Percentiles rank a stretch among this genome's conserved stretches.
Evolutionary conservation across 23 red algal species (phyloP).

Genomic region (Cyanidiococcus yangmingshanensis): DNA sequence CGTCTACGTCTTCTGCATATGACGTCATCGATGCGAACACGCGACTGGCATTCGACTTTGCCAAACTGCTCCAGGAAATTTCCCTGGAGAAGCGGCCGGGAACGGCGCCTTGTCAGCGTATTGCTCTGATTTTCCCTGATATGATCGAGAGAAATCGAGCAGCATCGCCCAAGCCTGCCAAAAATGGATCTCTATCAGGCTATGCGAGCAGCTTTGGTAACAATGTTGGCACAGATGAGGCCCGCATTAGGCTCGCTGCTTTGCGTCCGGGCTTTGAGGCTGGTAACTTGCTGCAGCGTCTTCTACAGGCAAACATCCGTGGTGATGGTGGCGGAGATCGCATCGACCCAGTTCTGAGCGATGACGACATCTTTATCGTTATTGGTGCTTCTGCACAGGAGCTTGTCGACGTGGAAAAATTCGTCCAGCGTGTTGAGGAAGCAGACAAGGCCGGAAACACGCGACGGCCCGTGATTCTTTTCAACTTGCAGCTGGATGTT

Average conservation of each 20-base stretch:
- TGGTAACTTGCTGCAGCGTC: conserved; percentile 18
- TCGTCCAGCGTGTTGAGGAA: conserved; percentile 25
- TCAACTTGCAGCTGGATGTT: conserved; percentile 91
- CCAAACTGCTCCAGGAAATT: conserved; percentile 29
- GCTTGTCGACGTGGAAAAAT: conserved; percentile 66
- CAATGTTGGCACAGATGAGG: background rate
- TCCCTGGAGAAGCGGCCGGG: background rate
- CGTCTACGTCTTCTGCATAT: conserved; percentile 54
- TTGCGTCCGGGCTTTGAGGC: background rate
- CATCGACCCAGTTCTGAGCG: conserved; percentile 44
- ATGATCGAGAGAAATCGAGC: conserved; percentile 72
- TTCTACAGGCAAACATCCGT: conserved; percentile 48
- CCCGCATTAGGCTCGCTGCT: background rate
- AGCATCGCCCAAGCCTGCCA: conserved; percentile 44
- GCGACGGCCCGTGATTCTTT: conserved; percentile 66
- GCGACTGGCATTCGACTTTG: conserved; percentile 66
- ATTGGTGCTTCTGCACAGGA: conserved; percentile 74
- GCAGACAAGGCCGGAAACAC: background rate
- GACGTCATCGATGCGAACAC: conserved; percentile 83
- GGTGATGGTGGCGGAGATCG: conserved; percentile 31
- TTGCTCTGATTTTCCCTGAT: conserved; percentile 65
- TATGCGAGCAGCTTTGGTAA: conserved; percentile 53
- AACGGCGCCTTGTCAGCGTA: conserved; percentile 14
- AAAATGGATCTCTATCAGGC: conserved; percentile 31
- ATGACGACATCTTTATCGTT: conserved; percentile 88